phyloP scores from a whole-genome alignment of 345 rosid genomes.

The Aurinia saxatilis region DNA sequence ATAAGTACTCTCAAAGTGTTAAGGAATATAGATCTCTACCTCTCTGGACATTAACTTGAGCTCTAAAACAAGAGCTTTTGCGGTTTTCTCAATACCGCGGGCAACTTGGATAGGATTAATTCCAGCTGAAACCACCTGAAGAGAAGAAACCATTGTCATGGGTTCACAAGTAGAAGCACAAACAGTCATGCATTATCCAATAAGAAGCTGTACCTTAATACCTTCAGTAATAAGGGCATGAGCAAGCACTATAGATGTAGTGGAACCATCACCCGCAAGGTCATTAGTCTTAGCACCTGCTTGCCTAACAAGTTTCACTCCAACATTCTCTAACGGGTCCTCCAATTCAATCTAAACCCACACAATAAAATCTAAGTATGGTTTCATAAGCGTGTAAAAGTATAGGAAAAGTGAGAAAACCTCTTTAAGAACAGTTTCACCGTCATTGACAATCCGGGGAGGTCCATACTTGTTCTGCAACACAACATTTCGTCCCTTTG shows the following conservation, averaged over 20 bases:
- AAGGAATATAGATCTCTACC: constrained; percentile 32
- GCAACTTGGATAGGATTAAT: constrained; percentile 73
- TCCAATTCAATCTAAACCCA: constrained; percentile 76
- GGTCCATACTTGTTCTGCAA: constrained; percentile 90
- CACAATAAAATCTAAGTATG: neutral
- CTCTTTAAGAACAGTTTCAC: constrained; percentile 91
- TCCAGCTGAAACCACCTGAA: constrained; percentile 81
- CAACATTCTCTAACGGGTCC: constrained; percentile 90
- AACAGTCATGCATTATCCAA: neutral
- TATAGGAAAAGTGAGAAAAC: constrained; percentile 15
- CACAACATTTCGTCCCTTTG: constrained; percentile 92
- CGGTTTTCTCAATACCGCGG: constrained; percentile 78
- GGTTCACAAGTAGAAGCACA: constrained; percentile 2
- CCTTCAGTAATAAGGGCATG: constrained; percentile 89
- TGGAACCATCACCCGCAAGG: constrained; percentile 94
- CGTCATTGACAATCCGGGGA: constrained; percentile 92
- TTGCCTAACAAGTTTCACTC: constrained; percentile 94
- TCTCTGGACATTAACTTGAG: constrained; percentile 84
- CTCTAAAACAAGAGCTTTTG: constrained; percentile 70
- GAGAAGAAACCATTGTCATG: constrained; percentile 12
- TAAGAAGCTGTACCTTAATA: constrained; percentile 45
- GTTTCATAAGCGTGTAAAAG: neutral
- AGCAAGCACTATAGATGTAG: constrained; percentile 85
- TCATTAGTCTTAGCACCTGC: constrained; percentile 95
- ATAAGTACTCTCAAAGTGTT: neutral